phyloP scores from a whole-genome alignment of 345 rosid genomes.

The Salix caprea region DNA sequence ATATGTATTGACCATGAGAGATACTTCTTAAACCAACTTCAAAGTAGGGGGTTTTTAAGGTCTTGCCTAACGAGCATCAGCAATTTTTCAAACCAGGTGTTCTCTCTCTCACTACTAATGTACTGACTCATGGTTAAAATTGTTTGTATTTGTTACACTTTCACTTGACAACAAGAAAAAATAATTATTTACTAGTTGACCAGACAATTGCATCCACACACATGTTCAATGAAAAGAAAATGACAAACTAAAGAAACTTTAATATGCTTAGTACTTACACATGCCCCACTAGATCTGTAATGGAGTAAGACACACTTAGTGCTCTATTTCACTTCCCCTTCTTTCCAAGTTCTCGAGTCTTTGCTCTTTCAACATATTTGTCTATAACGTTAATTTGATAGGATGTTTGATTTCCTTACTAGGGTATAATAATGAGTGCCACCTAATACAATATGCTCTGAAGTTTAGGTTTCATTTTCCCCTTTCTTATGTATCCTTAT shows the following conservation, averaged over 20 bases:
- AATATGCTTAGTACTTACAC: too few species aligned
- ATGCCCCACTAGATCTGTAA: too few species aligned
- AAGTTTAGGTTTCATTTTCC: neutral
- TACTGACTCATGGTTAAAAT: neutral
- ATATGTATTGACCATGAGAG: constrained; percentile 80
- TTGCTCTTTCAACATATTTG: too few species aligned
- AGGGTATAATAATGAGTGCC: too few species aligned
- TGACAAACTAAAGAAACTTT: too few species aligned
- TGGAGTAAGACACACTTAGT: too few species aligned
- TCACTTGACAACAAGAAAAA: neutral
- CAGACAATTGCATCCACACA: neutral
- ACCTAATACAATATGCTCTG: too few species aligned
- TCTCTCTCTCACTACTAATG: neutral
- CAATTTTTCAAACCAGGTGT: constrained; percentile 66
- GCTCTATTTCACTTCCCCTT: too few species aligned
- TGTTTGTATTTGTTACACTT: neutral
- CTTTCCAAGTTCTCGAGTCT: too few species aligned
- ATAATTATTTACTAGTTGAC: too few species aligned
- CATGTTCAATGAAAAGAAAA: neutral
- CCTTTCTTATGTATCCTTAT: neutral
- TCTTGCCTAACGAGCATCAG: constrained; percentile 68
- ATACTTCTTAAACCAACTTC: constrained; percentile 85
- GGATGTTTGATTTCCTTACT: too few species aligned
- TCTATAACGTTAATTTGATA: too few species aligned
- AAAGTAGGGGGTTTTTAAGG: constrained; percentile 85